Evolutionary conservation across 1,139 yeast species (phyloP).

Genomic region (Nakaseomyces delphensis): DNA sequence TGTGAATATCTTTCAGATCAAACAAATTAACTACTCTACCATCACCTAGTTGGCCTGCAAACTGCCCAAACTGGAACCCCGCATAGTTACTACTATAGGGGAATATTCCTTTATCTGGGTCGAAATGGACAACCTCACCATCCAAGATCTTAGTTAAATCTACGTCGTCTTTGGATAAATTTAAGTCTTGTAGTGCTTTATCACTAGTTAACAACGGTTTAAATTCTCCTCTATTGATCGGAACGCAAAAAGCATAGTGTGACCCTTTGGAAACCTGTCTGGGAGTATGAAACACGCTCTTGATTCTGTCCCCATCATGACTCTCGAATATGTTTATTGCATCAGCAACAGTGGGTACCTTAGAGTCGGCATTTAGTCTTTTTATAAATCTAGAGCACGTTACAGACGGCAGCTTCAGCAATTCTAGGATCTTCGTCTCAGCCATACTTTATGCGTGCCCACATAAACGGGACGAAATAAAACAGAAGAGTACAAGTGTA

Average conservation of each 20-base stretch:
- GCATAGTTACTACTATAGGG: slow-evolving; percentile 93
- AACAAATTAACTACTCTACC: slow-evolving; percentile 83
- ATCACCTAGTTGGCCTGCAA: slow-evolving; percentile 96
- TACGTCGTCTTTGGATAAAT: slow-evolving; percentile 35
- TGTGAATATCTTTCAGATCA: slow-evolving; percentile 43
- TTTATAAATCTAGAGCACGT: slow-evolving; percentile 11
- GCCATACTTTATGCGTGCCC: too few species aligned
- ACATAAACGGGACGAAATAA: too few species aligned
- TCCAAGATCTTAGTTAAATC: slow-evolving; percentile 50
- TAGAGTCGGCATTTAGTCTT: slow-evolving; percentile 13
- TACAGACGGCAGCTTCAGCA: not conserved
- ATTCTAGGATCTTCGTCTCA: slow-evolving; percentile 2
- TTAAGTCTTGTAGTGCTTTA: slow-evolving; percentile 57
- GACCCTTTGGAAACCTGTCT: slow-evolving; percentile 52
- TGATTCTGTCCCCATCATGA: slow-evolving; percentile 4
- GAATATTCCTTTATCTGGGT: slow-evolving; percentile 38
- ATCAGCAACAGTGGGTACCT: slow-evolving; percentile 8
- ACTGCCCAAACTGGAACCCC: slow-evolving; percentile 92
- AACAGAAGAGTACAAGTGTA: too few species aligned
- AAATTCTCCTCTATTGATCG: slow-evolving; percentile 51
- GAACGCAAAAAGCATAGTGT: slow-evolving; percentile 61
- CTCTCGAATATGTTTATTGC: slow-evolving; percentile 10
- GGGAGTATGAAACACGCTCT: slow-evolving; percentile 40
- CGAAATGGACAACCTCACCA: slow-evolving; percentile 45
- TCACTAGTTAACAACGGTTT: slow-evolving; percentile 51